These are phyloP conservation scores for Fusarium sp. DNA, from an alignment of 2,329 filamentous ascomycete species.

Conservation along the genomic window DNA sequence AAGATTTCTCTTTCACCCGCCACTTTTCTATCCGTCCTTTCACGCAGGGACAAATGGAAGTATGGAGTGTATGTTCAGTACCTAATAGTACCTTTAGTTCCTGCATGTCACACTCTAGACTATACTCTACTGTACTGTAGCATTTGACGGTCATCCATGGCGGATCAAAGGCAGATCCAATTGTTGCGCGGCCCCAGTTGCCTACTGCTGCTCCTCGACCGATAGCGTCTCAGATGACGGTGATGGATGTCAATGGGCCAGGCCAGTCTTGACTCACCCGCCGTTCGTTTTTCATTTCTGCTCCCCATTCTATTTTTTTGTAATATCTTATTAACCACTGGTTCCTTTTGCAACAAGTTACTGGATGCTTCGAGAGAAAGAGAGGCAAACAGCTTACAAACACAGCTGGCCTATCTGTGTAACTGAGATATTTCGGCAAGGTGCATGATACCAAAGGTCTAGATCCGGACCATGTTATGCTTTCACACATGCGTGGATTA, in stretches of 20 bases:
- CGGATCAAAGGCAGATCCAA: constrained; percentile 34
- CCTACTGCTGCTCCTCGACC: constrained; percentile 9
- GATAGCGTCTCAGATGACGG: neutral
- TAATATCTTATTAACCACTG: neutral
- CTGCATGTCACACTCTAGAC: constrained; percentile 23
- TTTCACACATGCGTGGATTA: neutral
- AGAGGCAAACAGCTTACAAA: constrained; percentile 19
- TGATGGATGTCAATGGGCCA: neutral
- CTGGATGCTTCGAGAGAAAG: neutral
- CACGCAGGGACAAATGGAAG: constrained; percentile 6
- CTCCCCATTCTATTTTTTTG: neutral
- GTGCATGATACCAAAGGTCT: neutral
- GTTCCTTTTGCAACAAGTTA: constrained; percentile 10
- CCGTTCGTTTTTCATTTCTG: neutral
- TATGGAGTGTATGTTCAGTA: neutral
- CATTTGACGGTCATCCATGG: constrained; percentile 23
- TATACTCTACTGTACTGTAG: neutral
- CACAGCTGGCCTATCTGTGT: constrained; percentile 1
- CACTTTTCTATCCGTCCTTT: constrained; percentile 10
- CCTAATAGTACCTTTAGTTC: neutral
- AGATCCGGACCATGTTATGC: neutral
- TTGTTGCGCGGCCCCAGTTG: constrained; percentile 24
- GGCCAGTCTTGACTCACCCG: constrained; percentile 14
- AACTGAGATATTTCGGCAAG: constrained; percentile 8
- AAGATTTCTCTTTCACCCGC: constrained; percentile 2